Conservation (phyloP, 768 basidiomycete genomes). For the Paxillus involutus region DNA sequence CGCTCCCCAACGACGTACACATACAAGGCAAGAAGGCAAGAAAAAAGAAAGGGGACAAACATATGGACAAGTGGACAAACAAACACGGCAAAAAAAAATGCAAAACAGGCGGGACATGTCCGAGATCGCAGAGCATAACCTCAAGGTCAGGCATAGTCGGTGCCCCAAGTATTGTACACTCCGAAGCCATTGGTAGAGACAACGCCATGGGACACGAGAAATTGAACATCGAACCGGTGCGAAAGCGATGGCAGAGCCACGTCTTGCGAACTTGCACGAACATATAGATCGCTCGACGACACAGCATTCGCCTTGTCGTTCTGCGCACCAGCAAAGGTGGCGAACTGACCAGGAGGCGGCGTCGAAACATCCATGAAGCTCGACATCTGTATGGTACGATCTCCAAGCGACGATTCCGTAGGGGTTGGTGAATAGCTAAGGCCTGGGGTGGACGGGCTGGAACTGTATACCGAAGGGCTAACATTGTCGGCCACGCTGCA, state of each 20-base stretch:
- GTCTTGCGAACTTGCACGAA: conserved; percentile 21
- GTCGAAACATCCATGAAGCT: conserved; percentile 47
- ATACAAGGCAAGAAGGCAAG: conserved; percentile 20
- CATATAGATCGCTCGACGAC: conserved; percentile 15
- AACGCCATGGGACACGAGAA: conserved; percentile 11
- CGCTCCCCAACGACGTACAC: conserved; percentile 16
- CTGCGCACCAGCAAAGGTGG: conserved; percentile 33
- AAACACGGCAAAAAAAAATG: conserved; percentile 15
- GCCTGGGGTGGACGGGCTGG: conserved; percentile 53
- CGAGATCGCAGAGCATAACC: not conserved
- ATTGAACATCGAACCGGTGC: conserved; percentile 13
- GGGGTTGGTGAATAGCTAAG: conserved; percentile 61
- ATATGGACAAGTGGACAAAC: conserved; percentile 23
- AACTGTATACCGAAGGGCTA: conserved; percentile 27
- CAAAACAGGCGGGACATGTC: not conserved
- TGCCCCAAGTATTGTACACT: conserved; percentile 8
- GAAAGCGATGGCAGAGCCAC: conserved; percentile 2
- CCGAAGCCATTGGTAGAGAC: conserved; percentile 12
- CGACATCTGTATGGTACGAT: conserved; percentile 57
- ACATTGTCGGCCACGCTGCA: not conserved
- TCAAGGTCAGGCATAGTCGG: conserved; percentile 10
- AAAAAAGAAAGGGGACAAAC: conserved; percentile 5
- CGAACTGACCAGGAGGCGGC: conserved; percentile 37
- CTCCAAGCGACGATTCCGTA: conserved; percentile 55
- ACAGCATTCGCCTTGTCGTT: conserved; percentile 32